Evolutionary conservation across 805 yeast species (phyloP).

Genomic region (Wickerhamomyces canadensis): DNA sequence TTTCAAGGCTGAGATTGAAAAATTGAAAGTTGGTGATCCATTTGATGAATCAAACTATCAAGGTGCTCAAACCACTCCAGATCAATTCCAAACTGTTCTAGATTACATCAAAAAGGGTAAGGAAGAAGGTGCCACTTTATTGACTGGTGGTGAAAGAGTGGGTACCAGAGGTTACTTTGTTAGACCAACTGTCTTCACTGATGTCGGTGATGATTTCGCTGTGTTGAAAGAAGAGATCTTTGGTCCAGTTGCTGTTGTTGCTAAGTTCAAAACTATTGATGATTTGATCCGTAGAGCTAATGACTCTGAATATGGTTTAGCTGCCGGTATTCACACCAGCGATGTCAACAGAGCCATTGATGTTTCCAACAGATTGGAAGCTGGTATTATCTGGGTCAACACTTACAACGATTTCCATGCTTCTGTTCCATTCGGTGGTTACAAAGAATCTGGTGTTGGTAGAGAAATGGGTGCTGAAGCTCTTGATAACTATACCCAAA

Average conservation of each 20-base stretch:
- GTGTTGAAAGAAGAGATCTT: constrained; percentile 88
- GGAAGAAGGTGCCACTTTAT: constrained; percentile 60
- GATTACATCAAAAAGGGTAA: constrained; percentile 60
- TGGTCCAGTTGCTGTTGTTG: constrained; percentile 79
- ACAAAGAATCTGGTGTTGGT: constrained; percentile 82
- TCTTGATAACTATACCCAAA: constrained; percentile 73
- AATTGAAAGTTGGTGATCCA: constrained; percentile 71
- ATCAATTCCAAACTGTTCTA: constrained; percentile 61
- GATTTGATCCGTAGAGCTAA: constrained; percentile 74
- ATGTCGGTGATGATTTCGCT: constrained; percentile 66
- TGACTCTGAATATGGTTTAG: constrained; percentile 75
- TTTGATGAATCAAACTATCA: constrained; percentile 64
- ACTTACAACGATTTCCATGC: constrained; percentile 82
- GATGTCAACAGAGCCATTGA: constrained; percentile 61
- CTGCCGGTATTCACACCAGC: constrained; percentile 81
- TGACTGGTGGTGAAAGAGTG: constrained; percentile 76
- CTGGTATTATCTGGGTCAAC: constrained; percentile 84
- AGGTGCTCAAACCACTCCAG: constrained; percentile 71
- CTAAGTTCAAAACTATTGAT: constrained; percentile 66
- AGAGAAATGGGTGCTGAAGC: constrained; percentile 90
- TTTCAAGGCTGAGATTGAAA: constrained; percentile 44
- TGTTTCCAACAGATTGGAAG: constrained; percentile 60
- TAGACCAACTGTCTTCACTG: constrained; percentile 82
- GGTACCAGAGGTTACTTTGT: constrained; percentile 69
- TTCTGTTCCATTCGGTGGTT: constrained; percentile 90